A percentile compares a stretch with the other conserved stretches of the same genome.
phyloP scores from a whole-genome alignment of 2,329 filamentous ascomycete genomes.

The Phaeomoniella chlamydospora region DNA sequence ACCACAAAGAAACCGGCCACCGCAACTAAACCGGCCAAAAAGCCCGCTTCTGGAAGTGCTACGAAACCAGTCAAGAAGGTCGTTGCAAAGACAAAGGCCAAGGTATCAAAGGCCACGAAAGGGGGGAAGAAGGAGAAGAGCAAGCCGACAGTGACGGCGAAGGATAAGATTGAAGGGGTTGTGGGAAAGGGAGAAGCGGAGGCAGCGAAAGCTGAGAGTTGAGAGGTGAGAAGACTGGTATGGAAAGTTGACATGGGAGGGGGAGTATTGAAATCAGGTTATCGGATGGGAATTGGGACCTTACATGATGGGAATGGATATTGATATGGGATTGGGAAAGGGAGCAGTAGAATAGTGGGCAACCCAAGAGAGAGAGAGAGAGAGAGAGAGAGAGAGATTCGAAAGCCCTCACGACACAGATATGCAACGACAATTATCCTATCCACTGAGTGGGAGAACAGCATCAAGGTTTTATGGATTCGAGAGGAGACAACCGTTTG shows the following conservation, averaged over 20 bases:
- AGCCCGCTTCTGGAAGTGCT: conserved; percentile 9
- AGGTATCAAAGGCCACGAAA: conserved; percentile 15
- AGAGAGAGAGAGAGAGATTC: no score
- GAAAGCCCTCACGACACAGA: no score
- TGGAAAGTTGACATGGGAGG: neutral
- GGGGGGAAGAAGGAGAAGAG: conserved; percentile 1
- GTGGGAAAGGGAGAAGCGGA: neutral
- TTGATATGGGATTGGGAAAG: no score
- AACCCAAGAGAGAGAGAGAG: no score
- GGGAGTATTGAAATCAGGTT: neutral
- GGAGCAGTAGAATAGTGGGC: no score
- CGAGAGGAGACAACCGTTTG: no score
- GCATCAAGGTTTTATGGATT: no score
- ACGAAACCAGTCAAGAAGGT: conserved; percentile 23
- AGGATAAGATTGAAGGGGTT: neutral
- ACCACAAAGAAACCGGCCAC: conserved; percentile 3
- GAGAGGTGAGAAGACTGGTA: neutral
- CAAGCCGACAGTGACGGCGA: neutral
- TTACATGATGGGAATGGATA: no score
- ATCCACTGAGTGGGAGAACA: no score
- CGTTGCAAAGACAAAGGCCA: conserved; percentile 22
- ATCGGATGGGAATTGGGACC: neutral
- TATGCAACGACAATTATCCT: no score
- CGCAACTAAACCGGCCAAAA: conserved; percentile 5
- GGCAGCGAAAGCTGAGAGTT: neutral